Evolutionary conservation across 2,329 filamentous ascomycete genomes (phyloP).

Genomic region (Aspergillus sp.): DNA sequence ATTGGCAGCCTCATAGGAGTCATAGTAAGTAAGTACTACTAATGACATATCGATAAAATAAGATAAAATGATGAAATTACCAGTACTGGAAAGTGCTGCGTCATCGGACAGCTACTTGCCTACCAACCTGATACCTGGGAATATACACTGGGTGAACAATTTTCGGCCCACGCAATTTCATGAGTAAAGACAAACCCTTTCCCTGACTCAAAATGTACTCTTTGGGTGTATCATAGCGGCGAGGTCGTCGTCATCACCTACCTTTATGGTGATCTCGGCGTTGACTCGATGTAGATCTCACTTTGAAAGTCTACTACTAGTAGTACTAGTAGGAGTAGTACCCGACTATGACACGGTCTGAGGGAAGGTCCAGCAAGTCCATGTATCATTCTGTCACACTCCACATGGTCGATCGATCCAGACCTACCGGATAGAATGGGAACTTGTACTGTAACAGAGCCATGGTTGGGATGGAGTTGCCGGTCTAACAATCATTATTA

Average conservation of each 20-base stretch:
- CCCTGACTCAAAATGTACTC: background rate
- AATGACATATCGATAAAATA: too few species aligned
- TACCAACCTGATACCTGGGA: background rate
- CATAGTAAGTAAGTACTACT: background rate
- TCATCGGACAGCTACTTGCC: background rate
- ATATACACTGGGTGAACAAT: background rate
- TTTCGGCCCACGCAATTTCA: background rate
- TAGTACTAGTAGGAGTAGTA: background rate
- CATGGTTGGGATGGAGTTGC: slow-evolving; percentile 18
- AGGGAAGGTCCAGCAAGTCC: slow-evolving; percentile 7
- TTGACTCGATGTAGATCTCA: background rate
- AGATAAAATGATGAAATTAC: background rate
- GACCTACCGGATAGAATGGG: slow-evolving; percentile 13
- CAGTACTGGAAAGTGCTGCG: background rate
- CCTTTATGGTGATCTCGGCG: background rate
- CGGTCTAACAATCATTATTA: slow-evolving; percentile 10
- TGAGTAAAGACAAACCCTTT: background rate
- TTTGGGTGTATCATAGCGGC: background rate
- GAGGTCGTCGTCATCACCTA: background rate
- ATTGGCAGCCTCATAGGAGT: background rate
- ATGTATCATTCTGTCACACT: slow-evolving; percentile 24
- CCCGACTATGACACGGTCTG: background rate
- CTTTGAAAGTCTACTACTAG: background rate
- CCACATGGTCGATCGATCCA: slow-evolving; percentile 9
- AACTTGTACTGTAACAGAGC: slow-evolving; percentile 30